These are phyloP conservation scores for Pogostemon cablin DNA, from an alignment of 257 asterid species.

Conservation along the genomic window DNA sequence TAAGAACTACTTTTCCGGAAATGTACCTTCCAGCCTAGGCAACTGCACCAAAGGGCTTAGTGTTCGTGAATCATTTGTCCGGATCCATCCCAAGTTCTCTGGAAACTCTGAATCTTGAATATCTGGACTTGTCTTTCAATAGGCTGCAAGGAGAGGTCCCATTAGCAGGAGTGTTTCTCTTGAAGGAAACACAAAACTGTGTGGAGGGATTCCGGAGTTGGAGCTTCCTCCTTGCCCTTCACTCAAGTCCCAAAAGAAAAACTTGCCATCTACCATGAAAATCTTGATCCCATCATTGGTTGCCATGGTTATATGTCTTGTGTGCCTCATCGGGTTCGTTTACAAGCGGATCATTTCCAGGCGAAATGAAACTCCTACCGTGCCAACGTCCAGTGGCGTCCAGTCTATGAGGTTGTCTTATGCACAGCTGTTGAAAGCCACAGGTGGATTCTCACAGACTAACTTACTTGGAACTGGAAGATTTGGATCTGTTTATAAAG, in stretches of 20 bases:
- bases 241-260: not conserved
- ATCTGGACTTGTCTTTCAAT: too few species aligned
- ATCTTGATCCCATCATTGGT: conserved; percentile 9
- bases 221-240: conserved; percentile 4
- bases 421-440: conserved; percentile 4
- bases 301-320: not conserved
- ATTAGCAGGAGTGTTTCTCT: not conserved
- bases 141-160: too few species aligned
- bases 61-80: too few species aligned
- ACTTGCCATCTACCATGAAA: not conserved
- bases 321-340: not conserved
- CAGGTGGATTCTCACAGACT: not conserved
- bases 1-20: too few species aligned
- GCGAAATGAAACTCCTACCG: not conserved
- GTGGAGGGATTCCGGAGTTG: conserved; percentile 19
- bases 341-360: not conserved
- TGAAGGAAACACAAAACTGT: not conserved
- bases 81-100: too few species aligned
- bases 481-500: too few species aligned
- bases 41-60: too few species aligned
- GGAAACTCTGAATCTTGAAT: too few species aligned
- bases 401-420: not conserved
- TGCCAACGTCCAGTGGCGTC: not conserved
- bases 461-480: not conserved
- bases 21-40: too few species aligned